Conservation (phyloP, 2,329 filamentous ascomycete genomes). For the Myriosclerotinia scirpicola region DNA sequence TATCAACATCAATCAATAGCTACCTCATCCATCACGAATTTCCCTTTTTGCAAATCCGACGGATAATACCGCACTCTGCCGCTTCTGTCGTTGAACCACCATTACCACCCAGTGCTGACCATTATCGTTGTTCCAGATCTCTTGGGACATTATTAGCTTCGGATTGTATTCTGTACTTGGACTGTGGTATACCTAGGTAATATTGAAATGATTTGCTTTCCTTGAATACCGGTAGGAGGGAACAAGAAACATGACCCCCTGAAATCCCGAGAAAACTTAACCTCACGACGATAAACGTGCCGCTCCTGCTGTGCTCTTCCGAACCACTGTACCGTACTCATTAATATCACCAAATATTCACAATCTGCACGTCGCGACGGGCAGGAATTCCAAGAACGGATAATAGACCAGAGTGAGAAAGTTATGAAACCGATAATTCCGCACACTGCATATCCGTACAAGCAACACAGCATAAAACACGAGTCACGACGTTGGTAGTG, state of each 20-base stretch:
- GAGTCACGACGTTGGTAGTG: conserved; percentile 15
- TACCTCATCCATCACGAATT: not conserved
- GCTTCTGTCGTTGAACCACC: conserved; percentile 11
- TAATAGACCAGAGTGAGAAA: not conserved
- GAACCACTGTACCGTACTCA: not conserved
- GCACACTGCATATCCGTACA: not conserved
- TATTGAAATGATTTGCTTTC: conserved; percentile 17
- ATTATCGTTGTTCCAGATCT: conserved; percentile 16
- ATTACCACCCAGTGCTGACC: not conserved
- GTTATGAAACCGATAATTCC: conserved; percentile 10
- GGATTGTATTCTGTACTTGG: not conserved
- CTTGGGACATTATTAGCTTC: not conserved
- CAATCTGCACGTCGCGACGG: conserved; percentile 9
- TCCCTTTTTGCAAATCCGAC: not conserved
- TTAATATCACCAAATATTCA: not conserved
- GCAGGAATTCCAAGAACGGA: not conserved
- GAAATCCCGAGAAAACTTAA: conserved; percentile 17
- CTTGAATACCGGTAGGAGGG: conserved; percentile 16
- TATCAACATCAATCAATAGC: conserved; percentile 10
- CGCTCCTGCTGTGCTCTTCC: conserved; percentile 9
- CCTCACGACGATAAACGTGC: conserved; percentile 18
- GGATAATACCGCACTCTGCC: conserved; percentile 13
- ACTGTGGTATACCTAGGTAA: not conserved
- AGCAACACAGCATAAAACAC: conserved; percentile 13
- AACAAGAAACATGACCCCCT: conserved; percentile 14